phyloP scores from a whole-genome alignment of 140 eudicot species.

The Flaveria floridana region DNA sequence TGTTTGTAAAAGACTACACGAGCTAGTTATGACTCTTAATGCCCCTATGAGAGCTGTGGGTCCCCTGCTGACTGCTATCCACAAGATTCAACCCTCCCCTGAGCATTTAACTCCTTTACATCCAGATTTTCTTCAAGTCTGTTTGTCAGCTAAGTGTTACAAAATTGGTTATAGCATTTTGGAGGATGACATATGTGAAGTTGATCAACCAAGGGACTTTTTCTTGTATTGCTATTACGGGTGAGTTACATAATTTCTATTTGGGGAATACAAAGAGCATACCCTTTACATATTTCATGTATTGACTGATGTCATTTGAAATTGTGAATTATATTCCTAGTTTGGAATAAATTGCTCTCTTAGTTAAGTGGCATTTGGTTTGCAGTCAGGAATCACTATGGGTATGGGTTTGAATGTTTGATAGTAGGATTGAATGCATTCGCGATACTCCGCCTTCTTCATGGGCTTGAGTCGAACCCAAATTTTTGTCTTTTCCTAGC shows the following conservation, averaged over 20 bases:
- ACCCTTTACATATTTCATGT: conserved; percentile 14
- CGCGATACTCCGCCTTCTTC: neutral
- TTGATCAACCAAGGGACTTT: conserved; percentile 79
- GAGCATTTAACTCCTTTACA: conserved; percentile 89
- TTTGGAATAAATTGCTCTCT: conserved; percentile 8
- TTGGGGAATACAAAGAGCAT: conserved; percentile 6
- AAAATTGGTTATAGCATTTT: conserved; percentile 65
- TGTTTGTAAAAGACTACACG: conserved; percentile 80
- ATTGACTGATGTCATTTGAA: conserved; percentile 12
- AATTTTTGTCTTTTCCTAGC: neutral
- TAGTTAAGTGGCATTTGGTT: neutral
- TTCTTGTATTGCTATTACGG: conserved; percentile 92
- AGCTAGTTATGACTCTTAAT: conserved; percentile 58
- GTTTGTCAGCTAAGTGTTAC: conserved; percentile 74
- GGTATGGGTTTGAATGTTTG: neutral
- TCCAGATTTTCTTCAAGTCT: conserved; percentile 80
- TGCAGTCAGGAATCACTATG: neutral
- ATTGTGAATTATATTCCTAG: conserved; percentile 8
- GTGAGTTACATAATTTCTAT: conserved; percentile 47
- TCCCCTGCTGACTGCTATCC: conserved; percentile 75
- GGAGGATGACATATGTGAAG: conserved; percentile 82
- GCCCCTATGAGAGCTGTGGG: conserved; percentile 86
- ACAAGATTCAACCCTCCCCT: conserved; percentile 65
- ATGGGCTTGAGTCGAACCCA: neutral
- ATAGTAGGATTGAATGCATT: neutral